Percentiles rank a stretch among this genome's conserved stretches.
Conservation (phyloP, 108 stramenopile species). For the Cyclotella kingstonii region DNA sequence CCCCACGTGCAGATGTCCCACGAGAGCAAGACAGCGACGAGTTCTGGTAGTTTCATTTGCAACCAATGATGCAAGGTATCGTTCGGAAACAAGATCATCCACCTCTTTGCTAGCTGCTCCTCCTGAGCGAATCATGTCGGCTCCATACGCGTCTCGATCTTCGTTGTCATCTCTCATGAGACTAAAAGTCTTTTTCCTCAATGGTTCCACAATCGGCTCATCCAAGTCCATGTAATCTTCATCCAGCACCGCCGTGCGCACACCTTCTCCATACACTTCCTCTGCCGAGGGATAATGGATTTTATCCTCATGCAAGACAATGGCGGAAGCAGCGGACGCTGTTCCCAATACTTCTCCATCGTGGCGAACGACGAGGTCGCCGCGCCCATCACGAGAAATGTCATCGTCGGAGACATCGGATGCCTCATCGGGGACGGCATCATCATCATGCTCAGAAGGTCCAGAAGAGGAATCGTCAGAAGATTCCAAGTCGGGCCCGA, state of each 20-base stretch:
- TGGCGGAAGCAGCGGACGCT: conserved; percentile 69
- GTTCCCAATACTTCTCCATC: conserved; percentile 17
- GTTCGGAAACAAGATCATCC: conserved; percentile 50
- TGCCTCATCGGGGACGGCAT: conserved; percentile 56
- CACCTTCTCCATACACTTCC: conserved; percentile 91
- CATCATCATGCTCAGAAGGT: conserved; percentile 30
- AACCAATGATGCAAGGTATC: conserved; percentile 57
- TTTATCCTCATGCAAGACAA: conserved; percentile 99
- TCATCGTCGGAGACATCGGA: conserved; percentile 67
- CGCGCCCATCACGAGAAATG: conserved; percentile 16
- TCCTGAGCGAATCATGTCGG: conserved; percentile 23
- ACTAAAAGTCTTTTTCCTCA: conserved; percentile 70
- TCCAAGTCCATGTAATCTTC: conserved; percentile 98
- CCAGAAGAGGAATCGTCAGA: conserved; percentile 50
- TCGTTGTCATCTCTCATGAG: conserved; percentile 41
- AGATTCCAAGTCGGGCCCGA: conserved; percentile 96
- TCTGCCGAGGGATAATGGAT: conserved; percentile 97
- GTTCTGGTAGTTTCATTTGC: conserved; percentile 72
- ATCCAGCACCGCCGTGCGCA: conserved; percentile 94
- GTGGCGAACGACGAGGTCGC: conserved; percentile 32
- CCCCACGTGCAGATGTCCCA: conserved; percentile 96
- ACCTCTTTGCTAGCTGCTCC: conserved; percentile 1
- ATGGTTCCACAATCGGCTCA: conserved; percentile 95
- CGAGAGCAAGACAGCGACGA: conserved; percentile 83
- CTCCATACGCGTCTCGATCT: conserved; percentile 34